Base-by-base conservation (phyloP, 441 rosid genomes). In the Codiaeum variegatum region DNA sequence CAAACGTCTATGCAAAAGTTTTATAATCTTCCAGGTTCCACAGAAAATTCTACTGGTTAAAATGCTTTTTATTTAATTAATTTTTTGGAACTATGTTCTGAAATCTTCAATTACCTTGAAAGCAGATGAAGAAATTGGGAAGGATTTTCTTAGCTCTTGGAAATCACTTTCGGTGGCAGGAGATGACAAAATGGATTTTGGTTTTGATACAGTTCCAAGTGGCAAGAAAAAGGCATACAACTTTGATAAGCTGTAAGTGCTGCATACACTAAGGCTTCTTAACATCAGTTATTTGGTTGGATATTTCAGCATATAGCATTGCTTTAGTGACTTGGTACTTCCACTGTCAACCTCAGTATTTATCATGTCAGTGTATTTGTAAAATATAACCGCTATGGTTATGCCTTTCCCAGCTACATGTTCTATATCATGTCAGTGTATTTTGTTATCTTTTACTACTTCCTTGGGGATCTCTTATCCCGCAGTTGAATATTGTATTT, bases 81-180 rank as follows among this genome's bases (percentile, higher is more conserved):
- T 5, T 32, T 24, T 21, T 46, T 28, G 55, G 62, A 72, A 65
- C 64, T 55, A 38, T 62, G 1, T 60, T 26, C 6, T 76, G 52
- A 68, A 60, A 62, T 76, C 69, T 40, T 71, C 54, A 34, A 42
- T 67, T 76, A 55, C 62, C 42, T 70, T 76, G 75, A 42, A 44
- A 62, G 80, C 90, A 91, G 99, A 87, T 75, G 90, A 83, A 5
- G 90, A 85, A 46, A 80, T 89, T 81, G 97, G 96, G 76, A 87
- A 85, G 58, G 94, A 90, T 46, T 90, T 88, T 69, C 82, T 88
- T 40, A 73, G 83, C 82, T 88, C 93, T 62, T 93, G 97, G 98
- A 91, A 91, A 81, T 82, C 89, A 58, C 86, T 85, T 85, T 78
- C 97, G 10, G 77, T 75, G 62, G 71, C 85, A 42, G 85, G 81